Evolutionary conservation across 208 protist genomes (phyloP), one percentile per base, ranked within the genome.

Genomic region (Leishmania guyanensis): DNA sequence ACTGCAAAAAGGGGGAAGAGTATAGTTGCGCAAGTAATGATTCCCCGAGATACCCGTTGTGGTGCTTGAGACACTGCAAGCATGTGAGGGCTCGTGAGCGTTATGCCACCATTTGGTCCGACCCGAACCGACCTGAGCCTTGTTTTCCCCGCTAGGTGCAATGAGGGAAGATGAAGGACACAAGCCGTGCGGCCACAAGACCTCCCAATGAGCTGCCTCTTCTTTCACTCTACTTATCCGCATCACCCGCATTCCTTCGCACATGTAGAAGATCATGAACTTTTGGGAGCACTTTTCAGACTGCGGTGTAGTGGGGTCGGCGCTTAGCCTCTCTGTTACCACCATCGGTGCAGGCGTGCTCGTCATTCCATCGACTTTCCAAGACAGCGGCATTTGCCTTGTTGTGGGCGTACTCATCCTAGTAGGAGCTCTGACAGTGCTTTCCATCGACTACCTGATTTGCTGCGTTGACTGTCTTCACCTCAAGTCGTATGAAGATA

Each of bases 401-500:
- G 91, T 93, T 3, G 0, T 88, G 29, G 22, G 81, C 26, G 75
- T 93, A 1, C 88, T 94, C 22, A 17, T 74, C 17, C 6, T 90
- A 8, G 90, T 94, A 10, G 92, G 81, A 12, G 43, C 64, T 26
- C 76, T 95, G 53, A 95, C 90, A 0, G 86, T 95, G 3, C 22
- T 94, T 60, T 93, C 89, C 5, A 95, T 97, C 75, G 88, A 97
- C 79, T 97, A 95, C 83, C 77, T 94, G 2, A 77, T 95, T 70
- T 75, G 92, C n/a, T 95, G 90, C 65, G 82, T 94, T 0, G 90
- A 94, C 53, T 65, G 33, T 20, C 82, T 95, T 22, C 64, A 87
- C 43, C 81, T 97, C 29, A 85, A 89, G 65, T 94, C 92, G 29
- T 97, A 95, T 85, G 93, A 97, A 75, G 93, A 93, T 75, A 93